Evolutionary conservation across 2,329 filamentous ascomycete species (phyloP).

Genomic region (Cryphonectria japonica): DNA sequence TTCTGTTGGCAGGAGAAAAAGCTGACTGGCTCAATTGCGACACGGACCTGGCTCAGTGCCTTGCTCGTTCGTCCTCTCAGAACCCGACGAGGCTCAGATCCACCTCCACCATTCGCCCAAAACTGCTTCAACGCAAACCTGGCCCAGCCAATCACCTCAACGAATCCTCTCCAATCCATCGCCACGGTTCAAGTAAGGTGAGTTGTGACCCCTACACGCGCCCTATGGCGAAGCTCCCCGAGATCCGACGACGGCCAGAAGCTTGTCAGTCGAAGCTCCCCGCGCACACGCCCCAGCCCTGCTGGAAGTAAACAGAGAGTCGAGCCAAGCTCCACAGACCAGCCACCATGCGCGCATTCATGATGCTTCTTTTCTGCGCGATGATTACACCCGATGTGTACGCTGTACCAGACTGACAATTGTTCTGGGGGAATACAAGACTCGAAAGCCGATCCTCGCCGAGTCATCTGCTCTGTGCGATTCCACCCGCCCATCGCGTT

Average conservation of each 20-base stretch:
- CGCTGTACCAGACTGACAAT: constrained; percentile 11
- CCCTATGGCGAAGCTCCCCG: constrained; percentile 4
- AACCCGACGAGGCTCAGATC: constrained; percentile 26
- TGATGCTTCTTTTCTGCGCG: background rate
- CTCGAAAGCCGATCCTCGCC: constrained; percentile 30
- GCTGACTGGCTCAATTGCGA: constrained; percentile 26
- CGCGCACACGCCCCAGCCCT: background rate
- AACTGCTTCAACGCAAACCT: constrained; percentile 27
- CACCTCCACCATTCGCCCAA: constrained; percentile 31
- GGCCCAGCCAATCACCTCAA: constrained; percentile 29
- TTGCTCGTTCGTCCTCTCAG: constrained; percentile 26
- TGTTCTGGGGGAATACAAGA: constrained; percentile 26
- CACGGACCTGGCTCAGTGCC: constrained; percentile 8
- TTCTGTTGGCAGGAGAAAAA: constrained; percentile 12
- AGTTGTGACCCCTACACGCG: constrained; percentile 19
- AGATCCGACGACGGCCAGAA: background rate
- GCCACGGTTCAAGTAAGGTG: constrained; percentile 28
- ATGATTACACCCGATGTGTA: background rate
- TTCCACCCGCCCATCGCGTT: constrained; percentile 22
- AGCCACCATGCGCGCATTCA: constrained; percentile 12
- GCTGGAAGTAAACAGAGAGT: constrained; percentile 26
- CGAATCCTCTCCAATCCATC: constrained; percentile 23
- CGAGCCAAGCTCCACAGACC: constrained; percentile 12
- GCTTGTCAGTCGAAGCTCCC: constrained; percentile 1
- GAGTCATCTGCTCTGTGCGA: constrained; percentile 25